Evolutionary conservation across 805 yeast genomes (phyloP).

Genomic region (Wickerhamomyces bovis): DNA sequence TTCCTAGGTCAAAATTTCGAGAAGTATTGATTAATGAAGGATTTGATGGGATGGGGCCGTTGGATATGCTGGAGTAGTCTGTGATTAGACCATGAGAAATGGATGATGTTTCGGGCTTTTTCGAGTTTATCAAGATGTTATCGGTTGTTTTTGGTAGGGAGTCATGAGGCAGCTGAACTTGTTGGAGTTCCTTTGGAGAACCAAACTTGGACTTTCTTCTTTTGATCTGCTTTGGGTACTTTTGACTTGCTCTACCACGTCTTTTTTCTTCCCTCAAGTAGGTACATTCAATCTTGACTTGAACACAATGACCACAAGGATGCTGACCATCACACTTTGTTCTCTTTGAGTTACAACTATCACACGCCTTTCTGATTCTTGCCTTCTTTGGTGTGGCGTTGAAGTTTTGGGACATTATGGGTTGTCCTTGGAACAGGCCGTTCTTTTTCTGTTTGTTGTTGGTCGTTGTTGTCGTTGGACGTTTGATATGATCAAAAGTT

Average conservation of each 20-base stretch:
- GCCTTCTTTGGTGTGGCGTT: conserved; percentile 8
- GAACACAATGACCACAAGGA: conserved; percentile 39
- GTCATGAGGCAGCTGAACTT: background rate
- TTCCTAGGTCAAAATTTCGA: conserved; percentile 6
- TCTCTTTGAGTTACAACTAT: conserved; percentile 39
- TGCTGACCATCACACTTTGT: conserved; percentile 42
- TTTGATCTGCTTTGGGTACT: conserved; percentile 31
- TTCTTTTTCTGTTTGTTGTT: background rate
- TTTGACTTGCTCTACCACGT: conserved; percentile 41
- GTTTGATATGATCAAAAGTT: background rate
- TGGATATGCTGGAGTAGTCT: background rate
- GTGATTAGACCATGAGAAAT: conserved; percentile 1
- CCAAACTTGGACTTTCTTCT: conserved; percentile 15
- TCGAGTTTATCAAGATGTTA: background rate
- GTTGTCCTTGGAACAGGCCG: background rate
- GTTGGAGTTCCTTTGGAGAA: background rate
- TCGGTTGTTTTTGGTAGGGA: background rate
- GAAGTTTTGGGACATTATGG: background rate
- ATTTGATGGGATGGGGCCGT: conserved; percentile 5
- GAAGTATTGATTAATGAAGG: background rate
- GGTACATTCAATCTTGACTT: conserved; percentile 29
- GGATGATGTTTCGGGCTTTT: conserved; percentile 4
- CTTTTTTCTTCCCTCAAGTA: conserved; percentile 38
- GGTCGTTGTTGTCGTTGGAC: background rate
- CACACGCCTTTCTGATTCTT: conserved; percentile 37